Percentiles rank a stretch among this genome's conserved stretches.
Evolutionary conservation across 345 rosid species (phyloP).

Genomic region (Camelina neglecta): DNA sequence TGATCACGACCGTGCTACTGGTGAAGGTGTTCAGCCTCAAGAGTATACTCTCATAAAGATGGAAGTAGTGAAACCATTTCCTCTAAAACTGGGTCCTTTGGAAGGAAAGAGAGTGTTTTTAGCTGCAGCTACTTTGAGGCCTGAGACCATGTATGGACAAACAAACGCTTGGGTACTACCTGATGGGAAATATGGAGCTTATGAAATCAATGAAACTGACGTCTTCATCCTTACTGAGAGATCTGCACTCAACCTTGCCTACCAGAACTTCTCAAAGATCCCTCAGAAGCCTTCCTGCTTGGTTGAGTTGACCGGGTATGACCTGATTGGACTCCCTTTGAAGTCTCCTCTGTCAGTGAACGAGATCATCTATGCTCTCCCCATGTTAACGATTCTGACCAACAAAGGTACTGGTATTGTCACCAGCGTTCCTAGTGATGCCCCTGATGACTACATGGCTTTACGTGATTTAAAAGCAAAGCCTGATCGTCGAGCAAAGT

Average conservation of each 20-base stretch:
- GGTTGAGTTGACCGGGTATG: conserved; percentile 80
- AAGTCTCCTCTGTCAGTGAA: conserved; percentile 75
- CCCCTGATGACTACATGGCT: conserved; percentile 94
- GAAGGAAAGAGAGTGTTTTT: conserved; percentile 79
- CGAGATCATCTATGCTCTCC: conserved; percentile 84
- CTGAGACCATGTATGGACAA: conserved; percentile 97
- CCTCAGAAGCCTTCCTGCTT: conserved; percentile 81
- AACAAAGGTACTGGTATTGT: conserved; percentile 97
- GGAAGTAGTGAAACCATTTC: conserved; percentile 81
- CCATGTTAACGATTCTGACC: conserved; percentile 87
- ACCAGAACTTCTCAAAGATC: conserved; percentile 74
- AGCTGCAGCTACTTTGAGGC: conserved; percentile 93
- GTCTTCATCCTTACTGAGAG: conserved; percentile 73
- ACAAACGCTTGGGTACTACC: conserved; percentile 98
- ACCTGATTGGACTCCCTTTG: conserved; percentile 84
- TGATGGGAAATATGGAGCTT: conserved; percentile 94
- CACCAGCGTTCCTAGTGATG: conserved; percentile 95
- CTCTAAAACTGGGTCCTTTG: conserved; percentile 64
- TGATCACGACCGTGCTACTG: conserved; percentile 92
- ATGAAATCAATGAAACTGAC: conserved; percentile 80
- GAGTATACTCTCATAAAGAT: conserved; percentile 89
- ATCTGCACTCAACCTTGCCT: conserved; percentile 88
- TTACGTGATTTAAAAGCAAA: conserved; percentile 78
- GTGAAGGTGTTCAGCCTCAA: conserved; percentile 96
- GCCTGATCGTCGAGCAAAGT: conserved; percentile 77